These are phyloP conservation scores for Neophaeococcomyces mojaviensis DNA, from an alignment of 2,329 filamentous ascomycete species.

Conservation along the genomic window DNA sequence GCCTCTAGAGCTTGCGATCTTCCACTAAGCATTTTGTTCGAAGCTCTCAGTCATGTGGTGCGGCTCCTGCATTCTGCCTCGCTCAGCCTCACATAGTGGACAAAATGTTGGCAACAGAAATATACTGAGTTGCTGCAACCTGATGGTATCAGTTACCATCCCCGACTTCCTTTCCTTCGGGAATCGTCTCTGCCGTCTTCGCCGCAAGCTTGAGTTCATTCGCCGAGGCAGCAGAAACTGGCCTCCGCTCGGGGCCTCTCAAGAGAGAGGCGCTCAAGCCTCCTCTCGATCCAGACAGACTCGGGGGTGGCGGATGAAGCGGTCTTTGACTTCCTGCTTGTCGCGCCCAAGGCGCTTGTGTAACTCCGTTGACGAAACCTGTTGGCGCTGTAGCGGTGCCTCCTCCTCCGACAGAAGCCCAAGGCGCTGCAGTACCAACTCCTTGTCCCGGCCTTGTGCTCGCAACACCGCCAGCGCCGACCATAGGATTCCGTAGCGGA, in stretches of 20 bases:
- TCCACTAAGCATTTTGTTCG: no score
- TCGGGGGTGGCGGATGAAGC: background rate
- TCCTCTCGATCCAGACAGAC: background rate
- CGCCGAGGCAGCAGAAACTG: background rate
- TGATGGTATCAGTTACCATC: background rate
- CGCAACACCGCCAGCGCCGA: constrained; percentile 10
- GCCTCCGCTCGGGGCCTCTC: background rate
- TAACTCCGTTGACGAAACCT: constrained; percentile 23
- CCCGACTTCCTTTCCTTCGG: background rate
- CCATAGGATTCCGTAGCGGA: constrained; percentile 30
- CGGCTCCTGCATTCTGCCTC: no score
- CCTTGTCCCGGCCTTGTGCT: constrained; percentile 6
- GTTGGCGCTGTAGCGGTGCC: constrained; percentile 13
- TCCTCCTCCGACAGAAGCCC: constrained; percentile 15
- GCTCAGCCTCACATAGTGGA: no score
- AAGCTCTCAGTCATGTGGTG: no score
- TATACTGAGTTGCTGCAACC: background rate
- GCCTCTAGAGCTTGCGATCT: no score
- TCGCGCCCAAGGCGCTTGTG: constrained; percentile 23
- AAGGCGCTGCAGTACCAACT: constrained; percentile 20
- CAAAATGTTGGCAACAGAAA: no score
- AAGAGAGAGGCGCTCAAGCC: background rate
- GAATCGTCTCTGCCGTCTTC: constrained; percentile 3
- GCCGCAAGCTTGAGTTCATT: background rate
- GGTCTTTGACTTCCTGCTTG: background rate